phyloP scores from a whole-genome alignment of 805 yeast species.

The Suhomyces sp. region DNA sequence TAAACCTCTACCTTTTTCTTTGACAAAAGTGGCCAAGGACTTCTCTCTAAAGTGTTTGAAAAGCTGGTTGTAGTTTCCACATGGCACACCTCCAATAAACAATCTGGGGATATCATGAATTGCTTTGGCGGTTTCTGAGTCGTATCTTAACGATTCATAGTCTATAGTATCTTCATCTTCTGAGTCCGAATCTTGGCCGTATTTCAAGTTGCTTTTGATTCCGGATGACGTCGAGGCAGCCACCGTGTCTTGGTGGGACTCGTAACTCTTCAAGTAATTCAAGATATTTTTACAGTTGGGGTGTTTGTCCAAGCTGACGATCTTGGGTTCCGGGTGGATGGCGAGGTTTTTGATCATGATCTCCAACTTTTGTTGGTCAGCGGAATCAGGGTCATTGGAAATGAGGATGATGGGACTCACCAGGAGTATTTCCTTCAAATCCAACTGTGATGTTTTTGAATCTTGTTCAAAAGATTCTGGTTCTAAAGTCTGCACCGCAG shows the following conservation, averaged over 20 bases:
- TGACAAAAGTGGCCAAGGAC: constrained; percentile 23
- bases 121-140: background rate
- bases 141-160: constrained; percentile 1
- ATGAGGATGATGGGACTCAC: constrained; percentile 28
- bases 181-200: constrained; percentile 8
- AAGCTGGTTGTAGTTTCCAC: constrained; percentile 27
- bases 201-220: constrained; percentile 10
- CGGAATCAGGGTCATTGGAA: constrained; percentile 21
- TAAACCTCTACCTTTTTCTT: constrained; percentile 26
- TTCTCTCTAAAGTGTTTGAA: constrained; percentile 19
- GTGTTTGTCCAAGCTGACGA: constrained; percentile 30
- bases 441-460: constrained; percentile 15
- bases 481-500: background rate
- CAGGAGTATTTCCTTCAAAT: constrained; percentile 33
- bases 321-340: constrained; percentile 34
- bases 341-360: constrained; percentile 21
- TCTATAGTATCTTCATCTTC: constrained; percentile 10
- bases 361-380: constrained; percentile 12
- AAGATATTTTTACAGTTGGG: constrained; percentile 27
- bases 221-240: background rate
- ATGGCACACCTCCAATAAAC: constrained; percentile 34
- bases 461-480: background rate
- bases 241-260: constrained; percentile 7
- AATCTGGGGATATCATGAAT: constrained; percentile 28
- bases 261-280: constrained; percentile 22